phyloP scores from a whole-genome alignment of 2,329 filamentous ascomycete species.

The Colletotrichum eleusines region DNA sequence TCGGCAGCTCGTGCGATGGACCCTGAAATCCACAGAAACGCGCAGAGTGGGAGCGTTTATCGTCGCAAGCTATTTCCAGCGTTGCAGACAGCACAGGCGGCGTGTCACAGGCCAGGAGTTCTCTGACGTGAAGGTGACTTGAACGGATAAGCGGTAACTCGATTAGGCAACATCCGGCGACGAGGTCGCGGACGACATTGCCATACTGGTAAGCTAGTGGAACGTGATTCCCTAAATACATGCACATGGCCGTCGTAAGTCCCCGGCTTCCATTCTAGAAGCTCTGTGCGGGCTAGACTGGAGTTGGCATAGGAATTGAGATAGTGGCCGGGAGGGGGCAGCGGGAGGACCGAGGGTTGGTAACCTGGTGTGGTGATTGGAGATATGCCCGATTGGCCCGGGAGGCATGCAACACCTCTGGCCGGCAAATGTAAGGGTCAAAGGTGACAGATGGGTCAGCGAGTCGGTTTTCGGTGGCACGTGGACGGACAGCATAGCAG shows the following conservation, averaged over 20 bases:
- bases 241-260: neutral
- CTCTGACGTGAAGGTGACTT: constrained; percentile 6
- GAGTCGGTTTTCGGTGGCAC: constrained; percentile 5
- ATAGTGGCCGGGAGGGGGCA: neutral
- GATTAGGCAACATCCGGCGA: neutral
- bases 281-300: neutral
- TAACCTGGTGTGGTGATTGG: neutral
- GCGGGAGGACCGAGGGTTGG: neutral
- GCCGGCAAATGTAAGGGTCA: neutral
- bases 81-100: constrained; percentile 24
- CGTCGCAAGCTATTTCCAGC: constrained; percentile 38
- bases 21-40: constrained; percentile 24
- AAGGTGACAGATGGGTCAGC: neutral
- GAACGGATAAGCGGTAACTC: constrained; percentile 4
- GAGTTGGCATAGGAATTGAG: neutral
- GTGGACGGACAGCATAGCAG: neutral
- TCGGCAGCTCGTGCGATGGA: constrained; percentile 7
- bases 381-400: constrained; percentile 25
- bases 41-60: constrained; percentile 17
- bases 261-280: constrained; percentile 30
- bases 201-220: neutral
- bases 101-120: constrained; percentile 34
- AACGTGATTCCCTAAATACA: neutral
- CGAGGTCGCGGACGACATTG: neutral
- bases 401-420: neutral